Evolutionary conservation across 805 yeast genomes (phyloP), one percentile per base, ranked within the genome.

Genomic region (Lipomyces kockii): DNA sequence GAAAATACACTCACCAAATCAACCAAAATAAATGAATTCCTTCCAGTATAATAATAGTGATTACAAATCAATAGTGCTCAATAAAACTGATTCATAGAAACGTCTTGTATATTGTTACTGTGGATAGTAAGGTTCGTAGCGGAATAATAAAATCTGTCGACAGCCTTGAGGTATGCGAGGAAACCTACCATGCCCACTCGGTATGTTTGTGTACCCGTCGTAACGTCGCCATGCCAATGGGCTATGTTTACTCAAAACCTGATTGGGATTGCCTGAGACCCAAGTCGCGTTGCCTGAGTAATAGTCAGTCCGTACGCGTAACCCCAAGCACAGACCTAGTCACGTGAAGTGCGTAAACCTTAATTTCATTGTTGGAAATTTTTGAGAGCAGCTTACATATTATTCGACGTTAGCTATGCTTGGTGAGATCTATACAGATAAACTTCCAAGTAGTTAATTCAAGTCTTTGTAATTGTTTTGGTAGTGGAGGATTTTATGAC

Each of bases 401-500:
- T 37, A 37, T 35, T 35, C 14, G 4, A 35, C 14, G 14, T 35
- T n/a, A 35, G 14, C 17, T 14, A 14, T 12, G 17, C 43, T 12
- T 3, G 39, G 43, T n/a, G 43, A 37, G 17, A 14, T 37, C 17
- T 5, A 35, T 35, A 12, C 39, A 35, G 14, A 35, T 12, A 12
- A 11, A 5, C 43, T 17, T 43, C 49, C 49, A n/a, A 17, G 20
- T 43, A 43, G 43, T 29, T 11, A 11, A 43, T 17, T 17, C 22
- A 3, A 43, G 3, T 43, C 9, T n/a, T 9, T 9, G 49, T 43
- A 17, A 14, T 12, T 37, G n/a, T n/a, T 17, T 43, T 17, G 49
- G 20, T 43, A 43, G 49, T n/a, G 22, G 12, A n/a, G 22, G 11
- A 39, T n/a, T 52, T 52, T 52, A 72, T 72, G 85, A 84, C 83